These are phyloP conservation scores for Cyberlindnera misumaiensis DNA, from an alignment of 805 yeast species.

Conservation along the genomic window DNA sequence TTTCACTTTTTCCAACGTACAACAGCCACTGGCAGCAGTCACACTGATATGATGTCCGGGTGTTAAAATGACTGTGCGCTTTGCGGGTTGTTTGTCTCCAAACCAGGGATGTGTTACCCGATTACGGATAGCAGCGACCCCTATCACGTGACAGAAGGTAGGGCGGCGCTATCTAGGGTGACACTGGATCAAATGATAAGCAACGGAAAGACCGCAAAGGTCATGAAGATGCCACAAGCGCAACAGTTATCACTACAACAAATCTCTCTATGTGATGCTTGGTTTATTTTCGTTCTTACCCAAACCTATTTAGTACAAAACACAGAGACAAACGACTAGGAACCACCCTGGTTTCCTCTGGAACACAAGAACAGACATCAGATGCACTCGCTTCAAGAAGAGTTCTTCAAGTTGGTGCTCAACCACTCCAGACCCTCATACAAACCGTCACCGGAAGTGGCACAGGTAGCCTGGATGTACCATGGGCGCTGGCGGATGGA, in stretches of 20 bases:
- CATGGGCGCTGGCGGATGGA: conserved; percentile 98
- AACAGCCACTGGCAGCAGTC: too few relatives aligned
- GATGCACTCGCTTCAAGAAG: conserved; percentile 25
- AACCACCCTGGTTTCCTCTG: not conserved
- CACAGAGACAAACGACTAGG: conserved; percentile 3
- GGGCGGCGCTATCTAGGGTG: too few relatives aligned
- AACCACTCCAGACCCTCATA: conserved; percentile 98
- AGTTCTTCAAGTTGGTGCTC: conserved; percentile 79
- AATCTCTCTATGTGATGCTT: conserved; percentile 4
- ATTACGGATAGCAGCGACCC: too few relatives aligned
- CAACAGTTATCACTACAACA: not conserved
- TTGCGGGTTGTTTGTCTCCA: too few relatives aligned
- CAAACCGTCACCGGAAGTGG: conserved; percentile 98
- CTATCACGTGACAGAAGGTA: too few relatives aligned
- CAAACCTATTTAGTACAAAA: conserved; percentile 6
- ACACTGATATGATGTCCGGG: too few relatives aligned
- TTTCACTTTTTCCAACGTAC: conserved; percentile 3
- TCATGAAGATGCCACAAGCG: too few relatives aligned
- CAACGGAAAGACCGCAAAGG: too few relatives aligned
- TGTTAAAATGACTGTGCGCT: too few relatives aligned
- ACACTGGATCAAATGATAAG: too few relatives aligned
- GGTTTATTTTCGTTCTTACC: conserved; percentile 2
- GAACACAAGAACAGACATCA: too few relatives aligned
- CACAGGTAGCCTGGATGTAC: conserved; percentile 99
- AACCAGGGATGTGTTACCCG: too few relatives aligned